These are phyloP conservation scores for Saturnispora gosingensis DNA, from an alignment of 805 yeast genomes.

Conservation along the genomic window DNA sequence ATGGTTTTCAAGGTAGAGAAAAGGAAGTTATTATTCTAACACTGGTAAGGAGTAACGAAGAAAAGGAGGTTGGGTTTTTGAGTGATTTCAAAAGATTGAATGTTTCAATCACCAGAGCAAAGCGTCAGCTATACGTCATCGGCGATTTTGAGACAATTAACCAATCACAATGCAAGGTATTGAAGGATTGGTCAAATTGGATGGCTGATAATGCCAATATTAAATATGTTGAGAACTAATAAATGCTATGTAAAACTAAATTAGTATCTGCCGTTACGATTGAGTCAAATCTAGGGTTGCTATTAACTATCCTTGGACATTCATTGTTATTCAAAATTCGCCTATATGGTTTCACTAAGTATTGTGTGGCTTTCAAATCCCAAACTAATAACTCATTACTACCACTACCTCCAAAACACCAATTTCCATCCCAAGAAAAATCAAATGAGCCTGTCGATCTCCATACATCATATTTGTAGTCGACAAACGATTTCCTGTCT, in stretches of 20 bases:
- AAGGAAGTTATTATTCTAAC: constrained; percentile 78
- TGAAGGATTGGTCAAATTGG: constrained; percentile 61
- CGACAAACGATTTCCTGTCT: constrained; percentile 36
- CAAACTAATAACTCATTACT: constrained; percentile 45
- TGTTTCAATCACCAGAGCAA: constrained; percentile 89
- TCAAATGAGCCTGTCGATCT: constrained; percentile 50
- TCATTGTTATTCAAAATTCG: constrained; percentile 1
- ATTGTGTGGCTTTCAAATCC: constrained; percentile 28
- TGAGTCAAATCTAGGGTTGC: constrained; percentile 52
- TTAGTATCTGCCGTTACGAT: constrained; percentile 59
- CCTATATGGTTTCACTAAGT: constrained; percentile 6
- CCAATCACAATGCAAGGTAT: constrained; percentile 35
- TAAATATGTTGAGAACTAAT: constrained; percentile 48
- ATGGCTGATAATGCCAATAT: constrained; percentile 60
- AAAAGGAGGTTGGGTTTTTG: constrained; percentile 70
- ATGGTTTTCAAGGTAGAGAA: constrained; percentile 95
- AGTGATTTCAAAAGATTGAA: constrained; percentile 72
- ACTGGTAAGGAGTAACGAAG: constrained; percentile 69
- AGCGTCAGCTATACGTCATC: constrained; percentile 72
- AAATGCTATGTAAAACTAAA: constrained; percentile 33
- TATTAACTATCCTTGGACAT: constrained; percentile 36
- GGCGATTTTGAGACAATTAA: constrained; percentile 76
- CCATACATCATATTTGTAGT: constrained; percentile 12
- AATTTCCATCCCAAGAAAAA: constrained; percentile 60
- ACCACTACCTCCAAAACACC: constrained; percentile 50